Conservation (phyloP, 192 early-diverging fungal genomes). For the Backusella luteola region DNA sequence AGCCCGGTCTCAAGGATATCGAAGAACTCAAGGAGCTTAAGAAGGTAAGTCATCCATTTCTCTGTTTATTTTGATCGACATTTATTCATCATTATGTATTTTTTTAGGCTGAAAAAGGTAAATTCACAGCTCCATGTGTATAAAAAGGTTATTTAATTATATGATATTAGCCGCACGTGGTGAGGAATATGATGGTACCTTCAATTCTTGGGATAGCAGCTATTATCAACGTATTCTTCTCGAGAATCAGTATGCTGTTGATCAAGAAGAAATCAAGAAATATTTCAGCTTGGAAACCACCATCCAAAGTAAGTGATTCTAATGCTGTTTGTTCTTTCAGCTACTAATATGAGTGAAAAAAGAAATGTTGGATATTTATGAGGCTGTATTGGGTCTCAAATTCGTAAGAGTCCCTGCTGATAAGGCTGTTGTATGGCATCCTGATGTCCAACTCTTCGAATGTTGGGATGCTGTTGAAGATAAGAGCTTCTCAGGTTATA, state of each 20-base stretch:
- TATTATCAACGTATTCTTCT: conserved; percentile 74
- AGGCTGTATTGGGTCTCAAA: conserved; percentile 65
- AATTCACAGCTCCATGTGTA: background rate
- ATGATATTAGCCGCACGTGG: conserved; percentile 36
- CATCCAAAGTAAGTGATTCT: conserved; percentile 12
- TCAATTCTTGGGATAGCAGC: conserved; percentile 72
- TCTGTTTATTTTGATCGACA: background rate
- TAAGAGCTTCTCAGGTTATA: conserved; percentile 63
- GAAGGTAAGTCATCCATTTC: conserved; percentile 28
- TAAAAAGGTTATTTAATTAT: background rate
- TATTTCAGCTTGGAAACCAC: conserved; percentile 62
- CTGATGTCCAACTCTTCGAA: conserved; percentile 77
- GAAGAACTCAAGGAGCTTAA: conserved; percentile 62
- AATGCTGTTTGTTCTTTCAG: background rate
- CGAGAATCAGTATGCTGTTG: conserved; percentile 73
- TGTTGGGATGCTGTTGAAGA: conserved; percentile 67
- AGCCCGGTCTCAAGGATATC: conserved; percentile 60
- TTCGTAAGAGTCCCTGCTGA: conserved; percentile 60
- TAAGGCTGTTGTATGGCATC: conserved; percentile 66
- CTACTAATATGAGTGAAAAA: conserved; percentile 19
- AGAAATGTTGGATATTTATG: conserved; percentile 75
- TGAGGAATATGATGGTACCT: conserved; percentile 54
- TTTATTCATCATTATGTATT: background rate
- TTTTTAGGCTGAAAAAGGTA: conserved; percentile 31
- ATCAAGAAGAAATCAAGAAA: conserved; percentile 75